Evolutionary conservation across 768 basidiomycete genomes (phyloP), one percentile per base, ranked within the genome.

Genomic region (Leucosporidium creatinivorum): DNA sequence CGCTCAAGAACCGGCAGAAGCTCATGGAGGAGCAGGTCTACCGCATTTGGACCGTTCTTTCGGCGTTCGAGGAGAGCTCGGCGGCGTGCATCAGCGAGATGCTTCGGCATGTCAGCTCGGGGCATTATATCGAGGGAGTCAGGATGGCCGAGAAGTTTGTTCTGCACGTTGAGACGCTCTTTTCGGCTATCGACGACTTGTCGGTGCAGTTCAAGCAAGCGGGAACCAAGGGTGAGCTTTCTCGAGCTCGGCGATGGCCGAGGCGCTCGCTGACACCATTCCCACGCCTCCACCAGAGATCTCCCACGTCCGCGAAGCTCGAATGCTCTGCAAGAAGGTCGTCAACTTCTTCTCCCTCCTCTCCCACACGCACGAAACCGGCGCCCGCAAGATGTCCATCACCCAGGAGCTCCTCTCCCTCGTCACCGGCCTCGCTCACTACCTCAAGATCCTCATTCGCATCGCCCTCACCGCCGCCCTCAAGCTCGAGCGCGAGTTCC

Each of bases 41-140:
- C 81, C 89, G 93, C 55, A 97, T 99, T 74, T 99, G 96, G 96
- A 96, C 93, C 58, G 93, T 98, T 48, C 83, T 99, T 48, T 96
- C 93, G 30, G 91, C 94, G 6, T 99, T 98, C 72, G 96, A 99
- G 78, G 96, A 99, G 80, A 94, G 91, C n/a, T 93, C 91, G 74
- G 96, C 96, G 28, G 93, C 94, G 12, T 94, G 94, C 80, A 99
- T 99, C 73, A 96, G 93, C 31, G 96, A 98, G 78, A 99, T 99
- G 93, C 81, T 99, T 65, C 83, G 92, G 70, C 91, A 93, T 77
- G 96, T 99, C 79, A 97, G 93, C 83, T 92, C 89, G 73, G 90
- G 91, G 15, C 88, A 93, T 75, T 94, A 97, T 79, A 83, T 96
- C 65, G 94, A 98, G 74, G 94, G 93, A 60, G 93, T 99, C 75